A percentile compares a stretch with the other conserved stretches of the same genome.
phyloP scores from a whole-genome alignment of 371 early-diverging fungal species.

The Rhizopus sp. region DNA sequence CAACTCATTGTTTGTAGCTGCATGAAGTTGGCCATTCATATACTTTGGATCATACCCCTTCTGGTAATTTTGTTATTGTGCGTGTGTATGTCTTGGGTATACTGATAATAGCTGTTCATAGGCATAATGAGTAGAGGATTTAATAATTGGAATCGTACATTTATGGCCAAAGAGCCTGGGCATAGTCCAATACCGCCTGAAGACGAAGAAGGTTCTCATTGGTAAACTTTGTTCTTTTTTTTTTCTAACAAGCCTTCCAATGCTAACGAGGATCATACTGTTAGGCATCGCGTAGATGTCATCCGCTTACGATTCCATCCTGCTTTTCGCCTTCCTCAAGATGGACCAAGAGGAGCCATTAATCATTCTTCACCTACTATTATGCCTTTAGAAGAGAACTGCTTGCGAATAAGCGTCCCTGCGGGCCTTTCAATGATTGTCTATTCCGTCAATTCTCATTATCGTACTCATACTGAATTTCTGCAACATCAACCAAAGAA shows the following conservation, averaged over 20 bases:
- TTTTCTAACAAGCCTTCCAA: not conserved
- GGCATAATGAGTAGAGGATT: conserved; percentile 73
- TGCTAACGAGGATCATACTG: not conserved
- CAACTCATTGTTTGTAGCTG: conserved; percentile 21
- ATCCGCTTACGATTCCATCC: conserved; percentile 67
- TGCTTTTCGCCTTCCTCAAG: conserved; percentile 56
- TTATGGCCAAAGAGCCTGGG: conserved; percentile 60
- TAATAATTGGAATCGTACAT: conserved; percentile 68
- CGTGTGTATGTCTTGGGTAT: not conserved
- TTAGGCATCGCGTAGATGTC: conserved; percentile 57
- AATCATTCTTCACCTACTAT: conserved; percentile 22
- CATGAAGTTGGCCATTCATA: conserved; percentile 72
- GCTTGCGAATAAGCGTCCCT: conserved; percentile 40
- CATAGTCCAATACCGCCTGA: conserved; percentile 46
- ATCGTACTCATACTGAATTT: conserved; percentile 58
- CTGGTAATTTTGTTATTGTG: conserved; percentile 21
- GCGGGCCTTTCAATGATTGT: conserved; percentile 62
- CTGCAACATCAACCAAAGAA: conserved; percentile 34
- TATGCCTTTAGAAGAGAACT: conserved; percentile 35
- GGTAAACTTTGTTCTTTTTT: conserved; percentile 25
- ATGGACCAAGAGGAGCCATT: conserved; percentile 32
- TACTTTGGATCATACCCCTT: conserved; percentile 60
- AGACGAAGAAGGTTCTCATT: conserved; percentile 65
- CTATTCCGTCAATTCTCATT: conserved; percentile 48
- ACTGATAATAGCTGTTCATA: not conserved